Evolutionary conservation across 148 eudicot genomes (phyloP), one percentile per base, ranked within the genome.

Genomic region (Nepenthes gracilis): DNA sequence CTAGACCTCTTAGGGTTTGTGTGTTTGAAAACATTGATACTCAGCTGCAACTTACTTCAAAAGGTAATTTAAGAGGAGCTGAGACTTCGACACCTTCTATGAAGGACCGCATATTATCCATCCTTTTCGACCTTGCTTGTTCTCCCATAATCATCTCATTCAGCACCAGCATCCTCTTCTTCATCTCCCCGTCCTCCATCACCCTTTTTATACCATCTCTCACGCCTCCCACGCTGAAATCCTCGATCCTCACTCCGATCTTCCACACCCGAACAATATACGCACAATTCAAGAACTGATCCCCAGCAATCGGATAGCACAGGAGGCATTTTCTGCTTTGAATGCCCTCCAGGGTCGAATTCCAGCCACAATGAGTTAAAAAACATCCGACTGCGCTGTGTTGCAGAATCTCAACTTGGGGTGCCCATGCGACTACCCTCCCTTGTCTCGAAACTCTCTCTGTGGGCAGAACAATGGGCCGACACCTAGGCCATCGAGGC

Each of bases 291-390:
- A 89, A 57, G 47, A 70, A 78, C 52, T 90, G 97, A 68, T 90
- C 97, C 0, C 94, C 94, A 0, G 97, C 94, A 9, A 86, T 65
- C 14, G 97, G 97, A 58, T 71, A 80, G 60, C 97, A 86, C 67
- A 86, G 43, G 0, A 86, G 49, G 1, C 67, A 67, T 36, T 80
- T 82, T 74, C 47, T 72, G 66, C 81, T 74, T 49, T 84, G 82
- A 55, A 89, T 77, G 1, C 86, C 97, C 56, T 89, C 97, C 49
- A 78, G 45, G 0, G 84, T 90, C 1, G 97, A 90, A 70, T 90
- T 90, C 94, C 97, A 86, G 1, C 97, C 97, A 57, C 97, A 90
- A 45, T 90, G 97, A 0, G 94, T 86, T 1, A 86, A 70, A 45
- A 74, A 90, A 64, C 84, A 90, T 47, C 85, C 83, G 33, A 86